Percentiles rank a stretch among this genome's conserved stretches.
Conservation (phyloP, 2,329 filamentous ascomycete genomes). For the Emergomyces pasteurianus region DNA sequence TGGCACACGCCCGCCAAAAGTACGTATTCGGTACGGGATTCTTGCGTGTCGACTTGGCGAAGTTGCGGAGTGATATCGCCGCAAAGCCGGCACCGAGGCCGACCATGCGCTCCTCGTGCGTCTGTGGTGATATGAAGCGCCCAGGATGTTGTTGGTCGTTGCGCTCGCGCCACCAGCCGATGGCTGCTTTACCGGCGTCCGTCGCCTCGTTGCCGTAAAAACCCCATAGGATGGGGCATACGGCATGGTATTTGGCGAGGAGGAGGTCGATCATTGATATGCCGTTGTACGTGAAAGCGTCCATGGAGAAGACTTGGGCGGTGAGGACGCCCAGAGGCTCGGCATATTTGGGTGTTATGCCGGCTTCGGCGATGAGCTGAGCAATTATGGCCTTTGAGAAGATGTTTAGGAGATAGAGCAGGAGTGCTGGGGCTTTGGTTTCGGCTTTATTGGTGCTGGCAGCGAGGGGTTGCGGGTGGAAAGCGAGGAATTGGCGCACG, state of each 20-base stretch:
- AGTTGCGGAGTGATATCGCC: conserved; percentile 70
- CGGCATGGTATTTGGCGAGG: conserved; percentile 70
- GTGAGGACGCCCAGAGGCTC: conserved; percentile 70
- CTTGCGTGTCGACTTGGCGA: conserved; percentile 52
- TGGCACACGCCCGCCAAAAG: conserved; percentile 71
- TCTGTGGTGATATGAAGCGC: conserved; percentile 53
- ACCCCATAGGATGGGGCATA: conserved; percentile 78
- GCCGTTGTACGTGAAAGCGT: conserved; percentile 55
- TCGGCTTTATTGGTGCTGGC: conserved; percentile 24
- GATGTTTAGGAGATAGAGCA: conserved; percentile 65
- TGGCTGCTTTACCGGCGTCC: conserved; percentile 49
- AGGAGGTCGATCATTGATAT: conserved; percentile 67
- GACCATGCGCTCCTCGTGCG: conserved; percentile 71
- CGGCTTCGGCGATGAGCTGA: conserved; percentile 57
- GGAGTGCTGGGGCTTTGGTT: conserved; percentile 47
- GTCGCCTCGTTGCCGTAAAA: conserved; percentile 65
- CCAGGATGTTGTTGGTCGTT: conserved; percentile 21
- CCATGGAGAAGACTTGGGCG: conserved; percentile 60
- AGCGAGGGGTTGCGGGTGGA: conserved; percentile 28
- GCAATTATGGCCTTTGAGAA: conserved; percentile 61
- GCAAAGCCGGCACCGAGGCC: conserved; percentile 77
- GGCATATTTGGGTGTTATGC: conserved; percentile 52
- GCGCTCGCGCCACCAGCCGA: conserved; percentile 60
- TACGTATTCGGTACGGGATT: conserved; percentile 68
- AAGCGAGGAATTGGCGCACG: conserved; percentile 42